These are phyloP conservation scores for Yamadazyma diospyri DNA, from an alignment of 1,139 yeast genomes.

Conservation along the genomic window DNA sequence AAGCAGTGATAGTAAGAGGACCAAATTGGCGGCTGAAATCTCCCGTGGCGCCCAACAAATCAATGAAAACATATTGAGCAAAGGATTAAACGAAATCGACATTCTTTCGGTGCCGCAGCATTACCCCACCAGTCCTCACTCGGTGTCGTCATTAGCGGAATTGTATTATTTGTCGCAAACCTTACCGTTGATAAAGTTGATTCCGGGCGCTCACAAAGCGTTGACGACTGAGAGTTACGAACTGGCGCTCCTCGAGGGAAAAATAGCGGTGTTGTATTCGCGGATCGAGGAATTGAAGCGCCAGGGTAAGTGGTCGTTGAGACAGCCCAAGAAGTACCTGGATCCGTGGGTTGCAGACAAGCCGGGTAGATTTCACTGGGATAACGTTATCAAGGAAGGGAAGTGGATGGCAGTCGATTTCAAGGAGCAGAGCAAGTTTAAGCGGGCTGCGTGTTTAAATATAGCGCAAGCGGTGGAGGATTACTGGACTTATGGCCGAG, in stretches of 20 bases:
- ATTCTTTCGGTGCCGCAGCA: constrained; percentile 42
- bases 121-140: constrained; percentile 41
- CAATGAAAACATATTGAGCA: constrained; percentile 21
- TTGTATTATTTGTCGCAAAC: constrained; percentile 85
- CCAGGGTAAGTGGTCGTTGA: constrained; percentile 84
- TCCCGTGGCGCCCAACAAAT: constrained; percentile 18
- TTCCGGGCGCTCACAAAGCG: constrained; percentile 84
- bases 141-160: constrained; percentile 72
- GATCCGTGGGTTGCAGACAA: constrained; percentile 59
- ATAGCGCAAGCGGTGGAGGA: constrained; percentile 73
- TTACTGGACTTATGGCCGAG: constrained; percentile 70
- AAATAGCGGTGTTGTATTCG: constrained; percentile 86
- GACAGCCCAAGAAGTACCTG: constrained; percentile 71
- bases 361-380: constrained; percentile 58
- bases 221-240: constrained; percentile 83
- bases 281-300: constrained; percentile 90
- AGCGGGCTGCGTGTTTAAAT: constrained; percentile 63
- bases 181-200: constrained; percentile 71
- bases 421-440: constrained; percentile 65
- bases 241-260: constrained; percentile 85
- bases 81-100: constrained; percentile 31
- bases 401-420: constrained; percentile 84
- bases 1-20: constrained; percentile 5
- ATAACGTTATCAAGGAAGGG: constrained; percentile 69
- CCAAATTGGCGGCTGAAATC: constrained; percentile 12